These are phyloP conservation scores for Candida xiaguanensis DNA, from an alignment of 805 yeast species.

Conservation along the genomic window DNA sequence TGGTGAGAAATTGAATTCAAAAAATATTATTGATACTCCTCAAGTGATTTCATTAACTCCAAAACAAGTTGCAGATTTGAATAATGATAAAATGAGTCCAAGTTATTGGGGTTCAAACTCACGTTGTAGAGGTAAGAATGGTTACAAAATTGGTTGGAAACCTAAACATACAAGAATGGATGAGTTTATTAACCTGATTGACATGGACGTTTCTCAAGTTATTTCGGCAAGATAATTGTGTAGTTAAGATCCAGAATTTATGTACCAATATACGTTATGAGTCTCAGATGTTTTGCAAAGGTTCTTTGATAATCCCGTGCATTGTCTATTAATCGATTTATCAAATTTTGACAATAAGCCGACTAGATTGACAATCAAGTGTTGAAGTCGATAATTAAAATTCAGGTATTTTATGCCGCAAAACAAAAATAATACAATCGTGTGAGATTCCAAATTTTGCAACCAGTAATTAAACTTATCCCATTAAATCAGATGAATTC, in stretches of 20 bases:
- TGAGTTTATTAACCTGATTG: constrained; percentile 17
- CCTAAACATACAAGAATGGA: constrained; percentile 15
- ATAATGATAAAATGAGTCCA: constrained; percentile 14
- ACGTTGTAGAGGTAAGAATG: constrained; percentile 23
- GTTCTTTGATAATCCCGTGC: no score
- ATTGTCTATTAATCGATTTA: no score
- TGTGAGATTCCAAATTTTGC: no score
- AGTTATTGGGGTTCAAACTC: constrained; percentile 26
- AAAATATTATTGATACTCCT: constrained; percentile 12
- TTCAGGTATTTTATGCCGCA: no score
- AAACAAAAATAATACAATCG: no score
- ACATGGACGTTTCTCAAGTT: constrained; percentile 15
- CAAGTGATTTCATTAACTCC: constrained; percentile 15
- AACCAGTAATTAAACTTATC: no score
- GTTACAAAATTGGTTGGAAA: constrained; percentile 23
- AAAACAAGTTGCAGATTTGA: constrained; percentile 13
- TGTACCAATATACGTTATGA: background rate
- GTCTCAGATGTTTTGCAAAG: background rate
- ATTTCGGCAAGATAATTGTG: background rate
- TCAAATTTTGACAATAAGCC: no score
- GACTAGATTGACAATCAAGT: no score
- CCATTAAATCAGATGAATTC: no score
- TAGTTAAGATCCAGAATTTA: no score
- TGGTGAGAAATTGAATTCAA: constrained; percentile 15
- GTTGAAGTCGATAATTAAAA: no score